Evolutionary conservation across 805 yeast genomes (phyloP).

Genomic region (Pichia occidentalis): DNA sequence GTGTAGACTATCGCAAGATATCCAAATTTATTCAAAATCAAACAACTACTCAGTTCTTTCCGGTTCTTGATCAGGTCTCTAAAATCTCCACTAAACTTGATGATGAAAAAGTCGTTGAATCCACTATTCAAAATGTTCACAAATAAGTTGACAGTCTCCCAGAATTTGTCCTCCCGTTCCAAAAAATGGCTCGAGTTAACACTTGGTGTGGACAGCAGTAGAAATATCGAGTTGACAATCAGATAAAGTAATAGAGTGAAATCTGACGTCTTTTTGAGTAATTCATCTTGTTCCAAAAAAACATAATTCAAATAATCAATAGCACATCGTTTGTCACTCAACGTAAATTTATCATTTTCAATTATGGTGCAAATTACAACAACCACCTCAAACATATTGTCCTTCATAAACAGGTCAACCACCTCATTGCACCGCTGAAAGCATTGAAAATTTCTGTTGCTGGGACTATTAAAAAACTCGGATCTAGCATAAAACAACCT

Average conservation of each 20-base stretch:
- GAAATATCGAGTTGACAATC: constrained; percentile 13
- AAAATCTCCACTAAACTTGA: constrained; percentile 1
- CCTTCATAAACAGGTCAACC: constrained; percentile 11
- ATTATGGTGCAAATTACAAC: constrained; percentile 16
- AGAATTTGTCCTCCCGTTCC: constrained; percentile 7
- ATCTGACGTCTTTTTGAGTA: background rate
- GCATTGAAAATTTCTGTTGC: constrained; percentile 8
- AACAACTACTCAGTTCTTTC: constrained; percentile 13
- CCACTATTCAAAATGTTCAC: constrained; percentile 18
- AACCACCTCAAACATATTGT: constrained; percentile 11
- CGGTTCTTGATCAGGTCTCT: background rate
- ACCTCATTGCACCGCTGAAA: constrained; percentile 14
- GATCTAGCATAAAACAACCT: constrained; percentile 11
- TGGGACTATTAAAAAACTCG: constrained; percentile 4
- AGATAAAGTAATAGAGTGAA: constrained; percentile 14
- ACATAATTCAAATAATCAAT: constrained; percentile 22
- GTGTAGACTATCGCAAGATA: constrained; percentile 18
- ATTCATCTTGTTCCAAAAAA: constrained; percentile 16
- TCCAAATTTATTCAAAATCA: constrained; percentile 19
- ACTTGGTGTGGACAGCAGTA: background rate
- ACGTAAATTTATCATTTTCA: constrained; percentile 1
- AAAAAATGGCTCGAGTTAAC: background rate
- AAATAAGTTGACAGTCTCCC: constrained; percentile 20
- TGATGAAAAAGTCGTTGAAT: constrained; percentile 1
- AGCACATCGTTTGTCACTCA: constrained; percentile 9